Base-by-base conservation (phyloP, 345 rosid species). In the Heritiera fomes region DNA sequence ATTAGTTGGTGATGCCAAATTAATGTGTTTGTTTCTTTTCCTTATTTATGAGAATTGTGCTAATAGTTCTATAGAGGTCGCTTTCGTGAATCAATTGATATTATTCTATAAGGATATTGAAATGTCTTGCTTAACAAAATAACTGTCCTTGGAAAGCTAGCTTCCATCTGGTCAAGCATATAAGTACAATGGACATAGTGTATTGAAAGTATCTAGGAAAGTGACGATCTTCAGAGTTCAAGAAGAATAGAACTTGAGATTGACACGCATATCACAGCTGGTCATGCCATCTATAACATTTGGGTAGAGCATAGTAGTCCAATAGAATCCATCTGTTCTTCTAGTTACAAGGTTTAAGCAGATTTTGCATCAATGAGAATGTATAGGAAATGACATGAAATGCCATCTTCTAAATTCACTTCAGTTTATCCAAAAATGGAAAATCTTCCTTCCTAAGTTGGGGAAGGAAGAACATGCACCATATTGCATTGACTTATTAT, bases 1-100 rank as follows among this genome's bases (percentile, higher is more conserved):
- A 75, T 67, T 83, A 50, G 63, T 72, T 80, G 79, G 53, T 77
- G 74, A 80, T 62, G 71, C 50, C 15, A 55, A 77, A 6, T 69
- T 79, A 32, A 65, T 78, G 20, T 30, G 34, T 49, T 65, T 5
- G 10, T 23, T 7, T 50, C 13, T 71, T 64, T 38, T 9, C 32
- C 12, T 76, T 47, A 53, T 32, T 45, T 45, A 68, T 45, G 38
- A 68, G 38, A 5, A 68, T 10, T 32, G 49, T 72, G 63, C 28
- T 52, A 71, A 7, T 52, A 52, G 34, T 71, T 50, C 38, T 8
- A 34, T 32, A 32, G 60, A 71, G 75, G 75, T 34, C 32, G 11
- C 61, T 52, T 52, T 32, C 15, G 5, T 52, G 75, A 71, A 52
- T 53, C 30, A 8, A 71, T 71, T 52, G 46, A 17, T 52, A 6